Base-by-base conservation (phyloP, 176 grass and related monocot genomes). In the Olyra latifolia region DNA sequence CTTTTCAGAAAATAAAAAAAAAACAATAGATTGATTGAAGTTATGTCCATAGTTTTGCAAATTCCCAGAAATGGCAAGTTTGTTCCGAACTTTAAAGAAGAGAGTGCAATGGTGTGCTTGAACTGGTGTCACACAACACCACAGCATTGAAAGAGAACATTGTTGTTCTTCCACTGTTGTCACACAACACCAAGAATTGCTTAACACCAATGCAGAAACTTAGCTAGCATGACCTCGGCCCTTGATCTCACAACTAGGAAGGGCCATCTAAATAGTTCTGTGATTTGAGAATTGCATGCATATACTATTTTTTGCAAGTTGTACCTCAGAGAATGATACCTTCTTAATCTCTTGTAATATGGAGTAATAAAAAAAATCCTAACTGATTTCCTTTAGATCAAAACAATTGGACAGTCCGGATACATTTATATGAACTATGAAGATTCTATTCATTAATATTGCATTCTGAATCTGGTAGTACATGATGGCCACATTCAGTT, bases 401-500 rank as follows among this genome's bases (percentile, higher is more conserved):
- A 40, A 84, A 76, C 19, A 3, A 68, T 19, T 45, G 25, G 5
- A 57, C 16, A 66, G 24, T 66, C 23, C 9, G 11, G 7, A 46
- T 75, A 55, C 7, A 40, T 74, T 29, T 75, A 0, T 54, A 12
- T 22, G 9, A 29, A 5, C 38, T 23, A 46, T 47, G 70, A 10
- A 58, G 30, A 17, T 47, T 17, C 54, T 35, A n/a, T 11, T 39
- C 8, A 69, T 41, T 15, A 77, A 61, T 70, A 84, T 47, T 57
- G 25, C 19, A 47, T 16, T 28, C 25, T 61, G 63, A 75, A 63
- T 53, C 22, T 41, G 23, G 35, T 10, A 16, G 66, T n/a, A 20
- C 45, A 72, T 24, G 32, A 29, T 85, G 46, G 45, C 32, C 75
- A 72, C 23, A 72, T 78, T 53, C 22, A 29, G 22, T 50, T 19